A percentile compares a stretch with the other conserved stretches of the same genome.
Evolutionary conservation across 495 filamentous ascomycete species (phyloP).

Genomic region (Tuber brumale): DNA sequence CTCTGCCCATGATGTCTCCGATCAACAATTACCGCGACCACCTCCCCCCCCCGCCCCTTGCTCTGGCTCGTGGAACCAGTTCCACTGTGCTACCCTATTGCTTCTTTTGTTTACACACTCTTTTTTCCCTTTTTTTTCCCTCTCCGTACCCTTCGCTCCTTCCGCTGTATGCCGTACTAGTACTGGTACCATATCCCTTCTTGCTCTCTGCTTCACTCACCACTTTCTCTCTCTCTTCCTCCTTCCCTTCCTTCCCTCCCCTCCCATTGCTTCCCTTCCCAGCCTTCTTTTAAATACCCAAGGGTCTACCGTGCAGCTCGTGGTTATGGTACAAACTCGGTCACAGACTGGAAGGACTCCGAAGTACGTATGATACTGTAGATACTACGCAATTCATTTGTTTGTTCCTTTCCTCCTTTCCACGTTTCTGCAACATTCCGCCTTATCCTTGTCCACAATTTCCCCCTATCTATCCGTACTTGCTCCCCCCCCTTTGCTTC

Average conservation of each 20-base stretch:
- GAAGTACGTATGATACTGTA: constrained; percentile 43
- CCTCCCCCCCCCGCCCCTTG: too few species aligned
- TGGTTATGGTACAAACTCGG: constrained; percentile 15
- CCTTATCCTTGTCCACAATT: not conserved
- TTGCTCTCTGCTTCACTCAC: not conserved
- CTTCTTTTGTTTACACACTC: not conserved
- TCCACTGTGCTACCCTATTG: not conserved
- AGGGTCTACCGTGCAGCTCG: not conserved
- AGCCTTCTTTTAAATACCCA: not conserved
- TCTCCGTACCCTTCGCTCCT: not conserved
- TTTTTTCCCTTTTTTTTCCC: not conserved
- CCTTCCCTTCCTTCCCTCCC: not conserved
- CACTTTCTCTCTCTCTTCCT: not conserved
- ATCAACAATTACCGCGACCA: not conserved
- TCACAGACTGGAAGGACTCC: constrained; percentile 48
- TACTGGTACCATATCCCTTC: not conserved
- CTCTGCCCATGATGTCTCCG: not conserved
- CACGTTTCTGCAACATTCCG: not conserved
- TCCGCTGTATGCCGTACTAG: not conserved
- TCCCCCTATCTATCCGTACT: not conserved
- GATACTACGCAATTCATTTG: constrained; percentile 4
- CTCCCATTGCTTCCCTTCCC: not conserved
- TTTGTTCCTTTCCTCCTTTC: not conserved
- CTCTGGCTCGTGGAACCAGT: not conserved
- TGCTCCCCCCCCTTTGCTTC: not conserved